Evolutionary conservation across 768 basidiomycete genomes (phyloP).

Genomic region (Rhizopogon sp.): DNA sequence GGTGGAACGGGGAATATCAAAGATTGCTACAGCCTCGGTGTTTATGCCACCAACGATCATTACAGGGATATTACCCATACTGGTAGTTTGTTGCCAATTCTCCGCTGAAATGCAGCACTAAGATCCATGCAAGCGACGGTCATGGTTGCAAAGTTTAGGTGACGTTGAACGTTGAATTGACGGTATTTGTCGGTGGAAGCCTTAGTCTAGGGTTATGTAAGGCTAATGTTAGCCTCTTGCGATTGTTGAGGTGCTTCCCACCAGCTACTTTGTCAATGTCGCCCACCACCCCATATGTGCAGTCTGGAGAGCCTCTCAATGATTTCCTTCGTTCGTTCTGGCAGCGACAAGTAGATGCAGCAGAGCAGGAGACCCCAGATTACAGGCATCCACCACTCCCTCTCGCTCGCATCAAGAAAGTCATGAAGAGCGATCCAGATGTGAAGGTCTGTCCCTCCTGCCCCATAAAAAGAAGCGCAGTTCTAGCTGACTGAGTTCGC

Average conservation of each 20-base stretch:
- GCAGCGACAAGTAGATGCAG: slow-evolving; percentile 82
- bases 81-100: no score
- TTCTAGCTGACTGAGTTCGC: slow-evolving; percentile 1
- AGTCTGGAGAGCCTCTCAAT: slow-evolving; percentile 81
- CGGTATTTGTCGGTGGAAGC: no score
- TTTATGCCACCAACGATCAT: no score
- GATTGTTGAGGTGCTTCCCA: slow-evolving; percentile 1
- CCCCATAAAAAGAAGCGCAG: slow-evolving; percentile 2
- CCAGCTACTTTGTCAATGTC: slow-evolving; percentile 19
- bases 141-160: no score
- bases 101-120: no score
- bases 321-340: slow-evolving; percentile 85
- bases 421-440: slow-evolving; percentile 97
- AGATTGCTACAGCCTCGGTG: no score
- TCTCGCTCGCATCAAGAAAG: slow-evolving; percentile 95
- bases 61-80: no score
- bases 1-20: not conserved
- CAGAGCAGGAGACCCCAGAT: slow-evolving; percentile 86
- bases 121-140: no score
- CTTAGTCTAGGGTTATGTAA: no score
- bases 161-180: no score
- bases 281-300: slow-evolving; percentile 59
- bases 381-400: slow-evolving; percentile 86
- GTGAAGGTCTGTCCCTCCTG: slow-evolving; percentile 68
- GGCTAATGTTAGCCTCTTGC: no score